Conservation (phyloP, 192 early-diverging fungal species). For the Phlyctochytrium planicorne region DNA sequence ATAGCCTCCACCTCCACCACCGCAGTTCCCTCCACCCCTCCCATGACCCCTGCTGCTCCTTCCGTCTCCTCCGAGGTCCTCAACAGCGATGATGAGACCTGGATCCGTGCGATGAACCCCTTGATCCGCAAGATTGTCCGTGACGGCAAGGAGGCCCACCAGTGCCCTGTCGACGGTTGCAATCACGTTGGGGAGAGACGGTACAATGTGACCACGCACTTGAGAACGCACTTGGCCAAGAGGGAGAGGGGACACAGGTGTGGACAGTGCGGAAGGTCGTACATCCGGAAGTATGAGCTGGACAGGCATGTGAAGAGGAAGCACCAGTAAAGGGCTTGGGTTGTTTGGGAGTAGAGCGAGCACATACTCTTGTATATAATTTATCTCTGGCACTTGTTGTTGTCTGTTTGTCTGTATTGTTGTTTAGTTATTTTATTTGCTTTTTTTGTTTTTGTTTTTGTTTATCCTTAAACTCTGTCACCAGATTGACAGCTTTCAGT, state of each 20-base stretch:
- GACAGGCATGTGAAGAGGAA: constrained; percentile 5
- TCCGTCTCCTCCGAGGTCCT: neutral
- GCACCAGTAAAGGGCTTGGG: neutral
- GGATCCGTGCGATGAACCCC: neutral
- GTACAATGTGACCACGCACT: constrained; percentile 1
- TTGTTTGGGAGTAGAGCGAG: neutral
- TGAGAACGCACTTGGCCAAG: neutral
- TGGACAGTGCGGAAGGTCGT: neutral
- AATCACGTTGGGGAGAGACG: neutral
- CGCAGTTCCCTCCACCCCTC: neutral
- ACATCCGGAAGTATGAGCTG: neutral
- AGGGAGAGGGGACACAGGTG: neutral
- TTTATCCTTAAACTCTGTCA: no score
- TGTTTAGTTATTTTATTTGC: no score
- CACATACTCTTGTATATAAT: neutral
- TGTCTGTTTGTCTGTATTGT: no score
- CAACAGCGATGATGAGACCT: neutral
- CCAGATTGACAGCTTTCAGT: no score
- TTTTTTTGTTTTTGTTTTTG: no score
- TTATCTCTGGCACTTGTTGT: no score
- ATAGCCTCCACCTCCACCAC: neutral
- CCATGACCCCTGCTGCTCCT: neutral
- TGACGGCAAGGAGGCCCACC: neutral
- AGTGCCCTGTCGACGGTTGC: neutral
- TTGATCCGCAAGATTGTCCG: neutral